These are phyloP conservation scores for Globisporangium nagaii DNA, from an alignment of 352 stramenopile genomes.

Conservation along the genomic window DNA sequence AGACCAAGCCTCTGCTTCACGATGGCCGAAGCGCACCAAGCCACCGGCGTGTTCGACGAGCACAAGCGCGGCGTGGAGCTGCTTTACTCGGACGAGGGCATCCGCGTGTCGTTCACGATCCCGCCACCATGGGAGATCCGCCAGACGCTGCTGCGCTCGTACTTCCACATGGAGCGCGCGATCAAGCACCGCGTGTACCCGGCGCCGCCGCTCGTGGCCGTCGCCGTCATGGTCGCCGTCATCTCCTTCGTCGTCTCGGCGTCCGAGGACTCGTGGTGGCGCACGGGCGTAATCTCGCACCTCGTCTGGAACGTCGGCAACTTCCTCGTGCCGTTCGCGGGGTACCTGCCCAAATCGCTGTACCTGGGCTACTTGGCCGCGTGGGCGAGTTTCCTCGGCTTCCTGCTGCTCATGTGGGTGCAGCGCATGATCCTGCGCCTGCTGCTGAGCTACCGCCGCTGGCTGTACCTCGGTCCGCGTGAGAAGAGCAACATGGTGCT, in stretches of 20 bases:
- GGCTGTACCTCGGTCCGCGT: slow-evolving; percentile 73
- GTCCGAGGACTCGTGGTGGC: slow-evolving; percentile 81
- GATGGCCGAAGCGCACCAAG: slow-evolving; percentile 87
- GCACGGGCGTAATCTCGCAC: slow-evolving; percentile 62
- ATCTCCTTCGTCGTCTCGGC: slow-evolving; percentile 58
- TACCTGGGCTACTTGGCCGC: slow-evolving; percentile 84
- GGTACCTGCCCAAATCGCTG: slow-evolving; percentile 53
- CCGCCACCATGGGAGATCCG: slow-evolving; percentile 72
- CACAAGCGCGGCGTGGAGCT: slow-evolving; percentile 85
- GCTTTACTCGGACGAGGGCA: slow-evolving; percentile 78
- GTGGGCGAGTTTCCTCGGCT: slow-evolving; percentile 71
- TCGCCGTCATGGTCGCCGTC: slow-evolving; percentile 50
- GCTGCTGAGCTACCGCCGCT: slow-evolving; percentile 84
- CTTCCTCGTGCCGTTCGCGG: slow-evolving; percentile 64
- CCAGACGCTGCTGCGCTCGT: slow-evolving; percentile 44
- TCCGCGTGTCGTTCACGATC: slow-evolving; percentile 83
- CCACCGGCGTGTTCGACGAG: slow-evolving; percentile 80
- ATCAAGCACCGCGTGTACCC: slow-evolving; percentile 74
- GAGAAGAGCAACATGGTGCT: slow-evolving; percentile 67
- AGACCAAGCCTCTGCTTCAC: too few relatives aligned
- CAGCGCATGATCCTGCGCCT: slow-evolving; percentile 79
- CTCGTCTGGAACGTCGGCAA: slow-evolving; percentile 81
- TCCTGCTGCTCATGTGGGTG: slow-evolving; percentile 80
- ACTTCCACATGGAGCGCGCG: slow-evolving; percentile 70
- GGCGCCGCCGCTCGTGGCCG: slow-evolving; percentile 55